Percentiles rank a stretch among this genome's conserved stretches.
phyloP scores from a whole-genome alignment of 2,329 filamentous ascomycete genomes.

The Penicillium decumbens region DNA sequence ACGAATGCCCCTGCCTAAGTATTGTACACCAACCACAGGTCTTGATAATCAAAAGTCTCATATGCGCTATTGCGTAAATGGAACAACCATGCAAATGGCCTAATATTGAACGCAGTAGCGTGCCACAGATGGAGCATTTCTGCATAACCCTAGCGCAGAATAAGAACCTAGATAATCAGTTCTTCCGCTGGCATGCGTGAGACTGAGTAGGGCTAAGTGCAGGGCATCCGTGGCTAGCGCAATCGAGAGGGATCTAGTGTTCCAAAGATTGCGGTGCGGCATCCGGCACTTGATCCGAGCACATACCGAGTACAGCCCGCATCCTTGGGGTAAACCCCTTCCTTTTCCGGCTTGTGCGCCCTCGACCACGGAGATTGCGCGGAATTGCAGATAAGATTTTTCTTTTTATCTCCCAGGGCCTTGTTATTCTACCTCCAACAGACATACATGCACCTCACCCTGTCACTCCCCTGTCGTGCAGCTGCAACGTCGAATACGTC shows the following conservation, averaged over 20 bases:
- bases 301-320: conserved; percentile 6
- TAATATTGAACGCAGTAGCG: conserved; percentile 1
- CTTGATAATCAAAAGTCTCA: not conserved
- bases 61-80: not conserved
- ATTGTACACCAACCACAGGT: not conserved
- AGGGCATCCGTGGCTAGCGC: conserved; percentile 4
- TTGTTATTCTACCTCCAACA: no score
- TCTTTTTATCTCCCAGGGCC: not conserved
- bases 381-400: conserved; percentile 2
- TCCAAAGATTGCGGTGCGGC: conserved; percentile 9
- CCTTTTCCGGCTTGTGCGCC: not conserved
- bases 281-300: conserved; percentile 6
- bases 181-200: not conserved
- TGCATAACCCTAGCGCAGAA: conserved; percentile 5
- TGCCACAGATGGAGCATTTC: conserved; percentile 4
- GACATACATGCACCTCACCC: not conserved
- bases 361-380: conserved; percentile 10
- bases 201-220: conserved; percentile 3
- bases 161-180: conserved; percentile 4
- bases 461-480: not conserved
- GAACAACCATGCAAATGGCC: conserved; percentile 4
- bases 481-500: conserved; percentile 1
- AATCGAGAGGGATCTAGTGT: conserved; percentile 16
- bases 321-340: not conserved
- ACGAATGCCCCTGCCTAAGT: conserved; percentile 6